Base-by-base conservation (phyloP, 2,329 filamentous ascomycete genomes). In the Tricladium varicosporioides region DNA sequence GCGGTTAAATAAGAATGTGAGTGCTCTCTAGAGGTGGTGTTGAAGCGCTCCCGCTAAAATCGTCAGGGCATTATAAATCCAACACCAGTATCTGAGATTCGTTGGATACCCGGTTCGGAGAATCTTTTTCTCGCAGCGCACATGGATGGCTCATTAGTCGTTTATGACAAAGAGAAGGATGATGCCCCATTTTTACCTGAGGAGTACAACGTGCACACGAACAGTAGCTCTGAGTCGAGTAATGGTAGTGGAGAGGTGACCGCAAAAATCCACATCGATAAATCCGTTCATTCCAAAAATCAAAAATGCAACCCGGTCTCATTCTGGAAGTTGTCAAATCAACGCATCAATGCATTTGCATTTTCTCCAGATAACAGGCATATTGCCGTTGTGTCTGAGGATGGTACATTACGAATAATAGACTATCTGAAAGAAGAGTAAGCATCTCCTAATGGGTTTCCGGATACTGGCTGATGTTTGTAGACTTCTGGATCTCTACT, bases 141-240 rank as follows among this genome's bases (percentile, higher is more conserved):
- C 71, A 89, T 91, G 79, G 92, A 99, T 68, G 94, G 94, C 1
- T 88, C 88, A 2, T 73, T 99, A 46, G 83, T 99, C 2, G 91
- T 97, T 1, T 99, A 97, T 66, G 94, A 99, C 74, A 99, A 97
- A 74, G 92, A 97, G 69, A 96, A 94, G 71, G 92, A 97, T 62
- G 92, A 97, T 70, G 86, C 87, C 0, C 79, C 85, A 1, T 94
- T 96, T 67, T 79, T 84, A 2, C 81, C 88, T 0, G 91, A 96
- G 69, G 81, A 88, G 33, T 78, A 83, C 55, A 60, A 57, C 51
- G 9, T 64, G 58, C 51, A 69, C 60, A 57, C 65, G 55, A 66
- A 70, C 59, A 61, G 70, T 59, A 59, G 65, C 60, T 54, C 59
- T 52, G 51, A 69, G 56, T 55, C 68, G 60, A 58, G 64, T 64